Percentiles rank a stretch among this genome's conserved stretches.
Evolutionary conservation across 371 early-diverging fungal species (phyloP).

Genomic region (Mucor ambiguus): DNA sequence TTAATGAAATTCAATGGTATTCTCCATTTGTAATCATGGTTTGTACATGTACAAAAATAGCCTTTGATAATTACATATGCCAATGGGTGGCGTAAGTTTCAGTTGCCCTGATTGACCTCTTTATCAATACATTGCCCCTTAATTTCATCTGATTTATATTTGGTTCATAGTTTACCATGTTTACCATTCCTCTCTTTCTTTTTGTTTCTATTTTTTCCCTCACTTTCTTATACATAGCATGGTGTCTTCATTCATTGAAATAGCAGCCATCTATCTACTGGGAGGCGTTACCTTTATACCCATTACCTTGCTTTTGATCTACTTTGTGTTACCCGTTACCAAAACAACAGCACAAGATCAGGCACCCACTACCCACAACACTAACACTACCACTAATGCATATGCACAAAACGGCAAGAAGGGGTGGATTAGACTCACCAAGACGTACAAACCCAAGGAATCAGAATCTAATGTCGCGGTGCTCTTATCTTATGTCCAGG

Average conservation of each 20-base stretch:
- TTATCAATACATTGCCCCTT: background rate
- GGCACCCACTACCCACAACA: background rate
- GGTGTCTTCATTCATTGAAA: constrained; percentile 12
- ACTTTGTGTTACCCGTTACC: background rate
- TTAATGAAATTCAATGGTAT: background rate
- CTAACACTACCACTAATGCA: background rate
- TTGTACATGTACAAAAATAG: background rate
- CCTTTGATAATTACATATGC: background rate
- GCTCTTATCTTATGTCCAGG: constrained; percentile 28
- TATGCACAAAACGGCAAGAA: constrained; percentile 27
- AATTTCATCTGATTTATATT: background rate
- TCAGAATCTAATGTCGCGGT: constrained; percentile 14
- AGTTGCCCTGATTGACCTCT: background rate
- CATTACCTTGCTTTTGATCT: constrained; percentile 17
- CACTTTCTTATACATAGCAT: constrained; percentile 2
- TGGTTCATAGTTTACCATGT: constrained; percentile 7
- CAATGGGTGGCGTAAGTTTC: background rate
- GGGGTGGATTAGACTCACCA: constrained; percentile 44
- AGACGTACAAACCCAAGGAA: constrained; percentile 20
- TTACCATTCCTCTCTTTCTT: constrained; percentile 10
- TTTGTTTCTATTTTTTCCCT: background rate
- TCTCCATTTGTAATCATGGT: background rate
- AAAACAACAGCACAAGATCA: background rate
- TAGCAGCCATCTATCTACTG: constrained; percentile 29
- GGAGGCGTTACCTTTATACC: constrained; percentile 45